Evolutionary conservation across 108 stramenopile genomes (phyloP).

Genomic region (Asterionellopsis glacialis): DNA sequence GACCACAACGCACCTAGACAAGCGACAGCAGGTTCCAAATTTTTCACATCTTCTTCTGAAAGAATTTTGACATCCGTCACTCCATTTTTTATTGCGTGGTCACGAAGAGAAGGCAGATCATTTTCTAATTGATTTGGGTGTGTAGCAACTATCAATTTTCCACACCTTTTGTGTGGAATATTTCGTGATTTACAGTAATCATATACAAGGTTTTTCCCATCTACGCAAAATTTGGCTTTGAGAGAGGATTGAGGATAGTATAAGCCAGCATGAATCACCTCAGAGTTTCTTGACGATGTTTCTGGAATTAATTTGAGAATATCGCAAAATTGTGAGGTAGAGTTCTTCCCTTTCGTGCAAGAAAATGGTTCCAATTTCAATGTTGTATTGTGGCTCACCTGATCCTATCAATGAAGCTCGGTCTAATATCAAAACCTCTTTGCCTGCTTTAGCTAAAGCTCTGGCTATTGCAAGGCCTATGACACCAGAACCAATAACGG

Average conservation of each 20-base stretch:
- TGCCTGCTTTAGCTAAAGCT: slow-evolving; percentile 45
- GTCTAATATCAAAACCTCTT: slow-evolving; percentile 76
- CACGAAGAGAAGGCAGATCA: slow-evolving; percentile 22
- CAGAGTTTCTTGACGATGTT: slow-evolving; percentile 76
- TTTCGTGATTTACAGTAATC: slow-evolving; percentile 54
- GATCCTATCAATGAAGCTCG: slow-evolving; percentile 40
- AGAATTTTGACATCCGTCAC: slow-evolving; percentile 54
- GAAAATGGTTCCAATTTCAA: background rate
- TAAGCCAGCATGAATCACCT: slow-evolving; percentile 87
- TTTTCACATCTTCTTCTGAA: slow-evolving; percentile 44
- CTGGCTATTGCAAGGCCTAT: slow-evolving; percentile 72
- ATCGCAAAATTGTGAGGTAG: no score
- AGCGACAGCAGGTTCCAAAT: slow-evolving; percentile 58
- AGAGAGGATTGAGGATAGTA: slow-evolving; percentile 61
- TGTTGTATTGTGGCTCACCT: slow-evolving; percentile 8
- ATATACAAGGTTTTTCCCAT: slow-evolving; percentile 68
- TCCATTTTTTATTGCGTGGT: slow-evolving; percentile 49
- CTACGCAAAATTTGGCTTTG: slow-evolving; percentile 75
- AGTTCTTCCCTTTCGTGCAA: no score
- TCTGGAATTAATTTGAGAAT: slow-evolving; percentile 10
- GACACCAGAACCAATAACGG: slow-evolving; percentile 80
- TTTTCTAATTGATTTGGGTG: slow-evolving; percentile 29
- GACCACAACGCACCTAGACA: slow-evolving; percentile 63
- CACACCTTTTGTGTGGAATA: slow-evolving; percentile 45
- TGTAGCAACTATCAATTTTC: slow-evolving; percentile 82